Evolutionary conservation across 768 basidiomycete genomes (phyloP).

Genomic region (Butyriboletus loyo): DNA sequence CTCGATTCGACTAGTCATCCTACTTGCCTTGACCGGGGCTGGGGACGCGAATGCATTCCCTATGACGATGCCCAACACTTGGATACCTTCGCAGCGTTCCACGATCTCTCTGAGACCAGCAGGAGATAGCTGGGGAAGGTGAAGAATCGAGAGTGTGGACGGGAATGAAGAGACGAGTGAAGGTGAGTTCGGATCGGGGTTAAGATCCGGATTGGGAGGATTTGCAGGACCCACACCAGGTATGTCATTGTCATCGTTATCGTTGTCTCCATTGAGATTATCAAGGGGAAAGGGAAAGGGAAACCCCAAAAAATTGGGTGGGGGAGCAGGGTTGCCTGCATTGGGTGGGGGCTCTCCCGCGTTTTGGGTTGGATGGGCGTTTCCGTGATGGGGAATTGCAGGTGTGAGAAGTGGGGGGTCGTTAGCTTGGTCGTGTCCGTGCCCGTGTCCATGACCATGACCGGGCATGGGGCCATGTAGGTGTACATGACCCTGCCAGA

Average conservation of each 20-base stretch:
- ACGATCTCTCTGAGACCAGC: slow-evolving; percentile 19
- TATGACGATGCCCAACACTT: slow-evolving; percentile 18
- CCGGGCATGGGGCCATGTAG: slow-evolving; percentile 1
- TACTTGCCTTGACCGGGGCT: not conserved
- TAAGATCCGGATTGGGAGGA: slow-evolving; percentile 5
- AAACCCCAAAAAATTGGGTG: slow-evolving; percentile 6
- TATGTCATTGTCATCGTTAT: not conserved
- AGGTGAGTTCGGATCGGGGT: slow-evolving; percentile 20
- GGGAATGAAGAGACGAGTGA: slow-evolving; percentile 30
- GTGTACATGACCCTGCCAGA: slow-evolving; percentile 4
- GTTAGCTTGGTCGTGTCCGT: slow-evolving; percentile 1
- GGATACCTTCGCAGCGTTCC: slow-evolving; percentile 17
- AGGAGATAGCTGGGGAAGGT: slow-evolving; percentile 23
- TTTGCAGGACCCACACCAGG: slow-evolving; percentile 3
- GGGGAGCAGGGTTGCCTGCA: not conserved
- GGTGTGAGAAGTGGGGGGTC: slow-evolving; percentile 18
- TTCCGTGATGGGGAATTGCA: not conserved
- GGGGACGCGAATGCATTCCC: slow-evolving; percentile 8
- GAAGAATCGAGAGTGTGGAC: slow-evolving; percentile 33
- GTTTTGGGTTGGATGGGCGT: not conserved
- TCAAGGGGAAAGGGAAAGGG: slow-evolving; percentile 2
- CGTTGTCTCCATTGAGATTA: not conserved
- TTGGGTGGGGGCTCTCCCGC: not conserved
- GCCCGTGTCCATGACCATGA: not conserved
- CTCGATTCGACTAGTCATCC: not conserved